Percentiles rank a stretch among this genome's conserved stretches.
Evolutionary conservation across 768 basidiomycete genomes (phyloP).

Genomic region (Amylocystis lapponica): DNA sequence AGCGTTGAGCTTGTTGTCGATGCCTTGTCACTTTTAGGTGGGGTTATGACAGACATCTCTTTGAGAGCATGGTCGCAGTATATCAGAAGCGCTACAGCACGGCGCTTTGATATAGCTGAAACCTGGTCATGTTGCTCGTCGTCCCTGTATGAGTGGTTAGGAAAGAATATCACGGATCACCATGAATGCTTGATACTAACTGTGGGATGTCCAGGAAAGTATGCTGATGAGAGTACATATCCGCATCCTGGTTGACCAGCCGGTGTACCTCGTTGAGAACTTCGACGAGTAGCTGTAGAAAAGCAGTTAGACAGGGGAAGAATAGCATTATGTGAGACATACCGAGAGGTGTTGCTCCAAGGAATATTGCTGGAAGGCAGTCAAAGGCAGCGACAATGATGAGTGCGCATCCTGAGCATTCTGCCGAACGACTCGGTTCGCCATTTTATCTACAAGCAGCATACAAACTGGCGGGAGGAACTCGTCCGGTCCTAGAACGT

Average conservation of each 20-base stretch:
- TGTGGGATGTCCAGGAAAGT: conserved; percentile 62
- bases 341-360: conserved; percentile 48
- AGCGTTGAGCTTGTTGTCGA: conserved; percentile 44
- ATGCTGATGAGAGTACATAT: too few relatives aligned
- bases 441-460: conserved; percentile 76
- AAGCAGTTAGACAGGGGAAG: neutral
- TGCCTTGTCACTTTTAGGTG: conserved; percentile 12
- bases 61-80: conserved; percentile 55
- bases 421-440: conserved; percentile 64
- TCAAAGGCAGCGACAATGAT: conserved; percentile 60
- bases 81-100: conserved; percentile 61
- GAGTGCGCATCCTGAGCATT: conserved; percentile 50
- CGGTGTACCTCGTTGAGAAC: conserved; percentile 62
- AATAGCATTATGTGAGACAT: conserved; percentile 14
- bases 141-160: conserved; percentile 35
- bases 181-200: too few relatives aligned
- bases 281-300: conserved; percentile 51
- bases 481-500: conserved; percentile 71
- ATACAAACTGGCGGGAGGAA: conserved; percentile 82
- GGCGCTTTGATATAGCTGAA: conserved; percentile 43
- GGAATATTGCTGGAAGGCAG: conserved; percentile 53
- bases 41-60: conserved; percentile 20
- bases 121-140: conserved; percentile 48
- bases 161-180: too few relatives aligned
- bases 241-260: conserved; percentile 32